Conservation (phyloP, 2,329 filamentous ascomycete species). For the Fusarium tupiense region DNA sequence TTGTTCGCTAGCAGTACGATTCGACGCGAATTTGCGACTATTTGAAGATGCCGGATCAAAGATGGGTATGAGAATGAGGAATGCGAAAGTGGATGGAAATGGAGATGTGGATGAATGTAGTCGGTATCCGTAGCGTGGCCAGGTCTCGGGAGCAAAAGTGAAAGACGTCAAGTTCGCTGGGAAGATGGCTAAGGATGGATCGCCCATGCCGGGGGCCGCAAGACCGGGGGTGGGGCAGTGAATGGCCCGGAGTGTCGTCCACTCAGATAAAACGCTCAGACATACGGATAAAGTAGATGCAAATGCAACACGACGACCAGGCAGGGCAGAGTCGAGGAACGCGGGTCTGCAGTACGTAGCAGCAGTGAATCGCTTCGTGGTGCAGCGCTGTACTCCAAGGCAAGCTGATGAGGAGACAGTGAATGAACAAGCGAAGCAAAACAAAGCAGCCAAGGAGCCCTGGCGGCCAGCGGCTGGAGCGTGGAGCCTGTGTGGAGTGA, state of each 20-base stretch:
- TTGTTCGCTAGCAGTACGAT: conserved; percentile 29
- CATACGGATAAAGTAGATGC: conserved; percentile 28
- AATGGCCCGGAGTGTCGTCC: conserved; percentile 34
- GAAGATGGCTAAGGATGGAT: conserved; percentile 37
- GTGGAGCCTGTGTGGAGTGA: conserved; percentile 36
- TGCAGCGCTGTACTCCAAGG: background rate
- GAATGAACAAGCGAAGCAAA: background rate
- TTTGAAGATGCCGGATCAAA: conserved; percentile 19
- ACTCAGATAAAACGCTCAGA: conserved; percentile 41
- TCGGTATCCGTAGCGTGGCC: conserved; percentile 31
- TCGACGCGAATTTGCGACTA: conserved; percentile 2
- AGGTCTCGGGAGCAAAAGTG: conserved; percentile 43
- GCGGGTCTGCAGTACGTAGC: background rate
- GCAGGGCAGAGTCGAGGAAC: conserved; percentile 11
- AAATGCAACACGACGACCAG: conserved; percentile 33
- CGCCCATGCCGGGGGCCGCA: conserved; percentile 41
- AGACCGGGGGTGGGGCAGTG: conserved; percentile 43
- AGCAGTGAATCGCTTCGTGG: background rate
- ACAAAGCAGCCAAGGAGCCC: conserved; percentile 20
- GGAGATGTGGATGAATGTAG: conserved; percentile 28
- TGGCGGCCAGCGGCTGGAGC: conserved; percentile 34
- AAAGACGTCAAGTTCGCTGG: conserved; percentile 44
- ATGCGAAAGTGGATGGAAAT: conserved; percentile 26
- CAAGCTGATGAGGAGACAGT: background rate
- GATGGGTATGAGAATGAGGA: conserved; percentile 31